These are phyloP conservation scores for Aspergillus terreus DNA, from an alignment of 2,329 filamentous ascomycete genomes.

Conservation along the genomic window DNA sequence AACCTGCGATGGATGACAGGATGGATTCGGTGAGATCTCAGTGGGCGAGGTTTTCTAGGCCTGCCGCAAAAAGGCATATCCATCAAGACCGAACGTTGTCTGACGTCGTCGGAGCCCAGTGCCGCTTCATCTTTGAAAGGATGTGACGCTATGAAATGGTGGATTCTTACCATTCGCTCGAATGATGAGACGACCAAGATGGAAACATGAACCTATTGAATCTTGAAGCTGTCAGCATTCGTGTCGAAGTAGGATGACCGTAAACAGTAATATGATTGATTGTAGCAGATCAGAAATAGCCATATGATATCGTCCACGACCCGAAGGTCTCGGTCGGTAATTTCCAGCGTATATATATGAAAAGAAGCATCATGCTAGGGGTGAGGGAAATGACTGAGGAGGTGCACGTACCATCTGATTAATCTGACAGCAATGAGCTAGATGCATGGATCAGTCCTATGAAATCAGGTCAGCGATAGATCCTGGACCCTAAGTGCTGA, in stretches of 20 bases:
- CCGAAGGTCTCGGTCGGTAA: constrained; percentile 81
- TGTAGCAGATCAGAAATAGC: constrained; percentile 70
- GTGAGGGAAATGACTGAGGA: constrained; percentile 7
- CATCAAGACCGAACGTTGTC: constrained; percentile 63
- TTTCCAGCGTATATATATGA: constrained; percentile 75
- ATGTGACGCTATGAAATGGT: not conserved
- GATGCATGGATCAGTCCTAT: constrained; percentile 16
- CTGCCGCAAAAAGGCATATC: constrained; percentile 88
- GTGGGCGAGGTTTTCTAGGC: constrained; percentile 99
- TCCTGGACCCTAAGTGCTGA: not conserved
- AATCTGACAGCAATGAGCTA: not conserved
- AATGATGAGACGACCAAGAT: not conserved
- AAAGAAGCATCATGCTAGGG: constrained; percentile 55
- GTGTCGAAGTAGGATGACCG: constrained; percentile 9
- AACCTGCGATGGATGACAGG: constrained; percentile 17
- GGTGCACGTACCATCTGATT: not conserved
- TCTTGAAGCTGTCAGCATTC: constrained; percentile 19
- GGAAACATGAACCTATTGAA: not conserved
- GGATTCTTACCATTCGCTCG: constrained; percentile 4
- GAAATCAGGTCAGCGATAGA: constrained; percentile 9
- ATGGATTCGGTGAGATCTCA: constrained; percentile 52
- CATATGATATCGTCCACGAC: constrained; percentile 75
- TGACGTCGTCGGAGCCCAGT: constrained; percentile 87
- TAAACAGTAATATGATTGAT: constrained; percentile 10
- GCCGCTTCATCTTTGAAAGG: constrained; percentile 54